Evolutionary conservation across 1,139 yeast species (phyloP).

Genomic region (Insectozyma bohioensis): DNA sequence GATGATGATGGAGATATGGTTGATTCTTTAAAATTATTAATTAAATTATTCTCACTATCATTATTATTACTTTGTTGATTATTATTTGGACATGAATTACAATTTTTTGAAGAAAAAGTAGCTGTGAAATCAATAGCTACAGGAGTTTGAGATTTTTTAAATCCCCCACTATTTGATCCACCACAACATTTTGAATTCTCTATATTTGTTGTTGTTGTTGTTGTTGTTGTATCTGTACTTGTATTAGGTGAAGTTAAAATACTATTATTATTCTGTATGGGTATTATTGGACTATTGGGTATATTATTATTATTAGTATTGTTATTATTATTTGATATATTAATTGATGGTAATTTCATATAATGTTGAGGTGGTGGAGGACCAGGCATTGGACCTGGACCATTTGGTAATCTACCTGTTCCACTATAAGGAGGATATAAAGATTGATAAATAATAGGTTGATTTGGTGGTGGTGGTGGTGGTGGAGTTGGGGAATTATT

Average conservation of each 20-base stretch:
- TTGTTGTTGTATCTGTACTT: background rate
- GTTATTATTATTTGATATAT: background rate
- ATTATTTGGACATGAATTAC: conserved; percentile 10
- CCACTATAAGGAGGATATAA: conserved; percentile 40
- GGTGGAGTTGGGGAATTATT: conserved; percentile 2
- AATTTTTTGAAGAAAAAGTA: conserved; percentile 6
- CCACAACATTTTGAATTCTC: conserved; percentile 11
- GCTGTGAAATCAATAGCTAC: conserved; percentile 35
- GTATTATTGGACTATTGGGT: no score
- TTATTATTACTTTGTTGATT: background rate
- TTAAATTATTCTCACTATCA: background rate
- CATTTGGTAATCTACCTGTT: conserved; percentile 42
- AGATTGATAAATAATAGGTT: conserved; percentile 15
- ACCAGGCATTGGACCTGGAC: conserved; percentile 48
- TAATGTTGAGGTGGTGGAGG: conserved; percentile 31
- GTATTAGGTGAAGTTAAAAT: conserved; percentile 1
- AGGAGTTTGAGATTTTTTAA: conserved; percentile 14
- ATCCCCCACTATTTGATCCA: conserved; percentile 9
- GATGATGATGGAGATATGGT: no score
- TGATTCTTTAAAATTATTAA: no score
- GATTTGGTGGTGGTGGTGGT: conserved; percentile 11
- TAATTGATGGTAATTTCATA: conserved; percentile 9
- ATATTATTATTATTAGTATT: no score
- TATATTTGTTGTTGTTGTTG: background rate
- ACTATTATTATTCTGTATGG: no score